Evolutionary conservation across 345 rosid genomes (phyloP).

Genomic region (Moricandia arvensis): DNA sequence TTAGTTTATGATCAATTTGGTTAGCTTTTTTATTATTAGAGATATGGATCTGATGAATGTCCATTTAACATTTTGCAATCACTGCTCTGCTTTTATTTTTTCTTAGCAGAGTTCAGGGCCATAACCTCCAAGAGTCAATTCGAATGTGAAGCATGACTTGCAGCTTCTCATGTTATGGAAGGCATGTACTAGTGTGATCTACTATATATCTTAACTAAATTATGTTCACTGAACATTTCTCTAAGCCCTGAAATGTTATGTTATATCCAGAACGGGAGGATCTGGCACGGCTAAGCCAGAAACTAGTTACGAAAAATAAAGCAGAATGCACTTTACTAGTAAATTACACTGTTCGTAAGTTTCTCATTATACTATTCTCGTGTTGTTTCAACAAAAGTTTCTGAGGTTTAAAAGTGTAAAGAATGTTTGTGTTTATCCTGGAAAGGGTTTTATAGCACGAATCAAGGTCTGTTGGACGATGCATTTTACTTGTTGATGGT

Average conservation of each 20-base stretch:
- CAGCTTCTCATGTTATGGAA: constrained; percentile 76
- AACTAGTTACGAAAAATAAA: too few species aligned
- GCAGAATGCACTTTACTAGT: too few species aligned
- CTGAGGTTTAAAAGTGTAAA: constrained; percentile 49
- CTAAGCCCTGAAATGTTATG: constrained; percentile 29
- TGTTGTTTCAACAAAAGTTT: background rate
- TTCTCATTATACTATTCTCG: too few species aligned
- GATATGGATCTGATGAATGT: background rate
- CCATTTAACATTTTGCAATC: background rate
- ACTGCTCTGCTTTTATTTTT: constrained; percentile 28
- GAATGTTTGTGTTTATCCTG: background rate
- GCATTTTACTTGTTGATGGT: too few species aligned
- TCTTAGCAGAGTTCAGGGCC: constrained; percentile 55
- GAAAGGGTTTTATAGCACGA: constrained; percentile 40
- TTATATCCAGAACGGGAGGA: constrained; percentile 56
- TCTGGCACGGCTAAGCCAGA: constrained; percentile 71
- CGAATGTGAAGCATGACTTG: constrained; percentile 86
- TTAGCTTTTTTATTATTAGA: background rate
- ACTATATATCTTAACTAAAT: background rate
- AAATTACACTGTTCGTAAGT: too few species aligned
- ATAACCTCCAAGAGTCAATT: constrained; percentile 76
- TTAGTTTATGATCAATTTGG: constrained; percentile 1
- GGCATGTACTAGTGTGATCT: constrained; percentile 40
- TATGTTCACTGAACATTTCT: constrained; percentile 6
- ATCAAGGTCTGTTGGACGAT: too few species aligned